Base-by-base conservation (phyloP, 192 early-diverging fungal species). In the Coemansia sp. region DNA sequence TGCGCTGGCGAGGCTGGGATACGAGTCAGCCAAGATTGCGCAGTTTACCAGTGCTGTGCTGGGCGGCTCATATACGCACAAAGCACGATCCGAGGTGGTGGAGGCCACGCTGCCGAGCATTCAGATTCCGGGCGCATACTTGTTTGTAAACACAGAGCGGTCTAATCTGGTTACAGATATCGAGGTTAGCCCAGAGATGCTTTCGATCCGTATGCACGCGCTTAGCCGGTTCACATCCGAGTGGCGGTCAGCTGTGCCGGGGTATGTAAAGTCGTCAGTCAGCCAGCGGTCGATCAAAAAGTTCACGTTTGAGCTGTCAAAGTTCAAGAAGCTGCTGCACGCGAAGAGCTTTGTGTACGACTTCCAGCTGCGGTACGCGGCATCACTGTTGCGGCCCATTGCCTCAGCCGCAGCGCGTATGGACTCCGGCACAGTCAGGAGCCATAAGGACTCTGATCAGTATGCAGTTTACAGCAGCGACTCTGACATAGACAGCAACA, bases 281-380 rank as follows among this genome's bases (percentile, higher is more conserved):
- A 75, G 61, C 54, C 62, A 63, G 52, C 58, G 58, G 54, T 75
- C 78, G 45, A 81, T 75, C 69, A 72, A 81, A 51, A 63, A 72
- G 50, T 81, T 81, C 24, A 75, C 78, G 9, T 75, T 76, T 55
- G 76, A 83, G 39, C 67, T 76, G 52, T 72, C 82, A 63, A 69
- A 75, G 62, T 72, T 68, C 73, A 83, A 76, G 38, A 83, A 83
- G 70, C 70, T 83, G 41, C 73, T 83, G 17, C 82, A 83, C 25
- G 65, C 64, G 4, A 79, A 73, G 56, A 79, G 76, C 69, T 83
- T 83, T 66, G 67, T 79, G 19, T 79, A 75, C 24, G 82, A 83
- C 67, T 83, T 79, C 52, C 82, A 83, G 82, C 73, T 83, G 35
- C 82, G 82, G 62, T 79, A 76, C 29, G 62, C 79, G 5, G 69